Evolutionary conservation across 306 rosid species (phyloP).

Genomic region (Adenanthera pavonina): DNA sequence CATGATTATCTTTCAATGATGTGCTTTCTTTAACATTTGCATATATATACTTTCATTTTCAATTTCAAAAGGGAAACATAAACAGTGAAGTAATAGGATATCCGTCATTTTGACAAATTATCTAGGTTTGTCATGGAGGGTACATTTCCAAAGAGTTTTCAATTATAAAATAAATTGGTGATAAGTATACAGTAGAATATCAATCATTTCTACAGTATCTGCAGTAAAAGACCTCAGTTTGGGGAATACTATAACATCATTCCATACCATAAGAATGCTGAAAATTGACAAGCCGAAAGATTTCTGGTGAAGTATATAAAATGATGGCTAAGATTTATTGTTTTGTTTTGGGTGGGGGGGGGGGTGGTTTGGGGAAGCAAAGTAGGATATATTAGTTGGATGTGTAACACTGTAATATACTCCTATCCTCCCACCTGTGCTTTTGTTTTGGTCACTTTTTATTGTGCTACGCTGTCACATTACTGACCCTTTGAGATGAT

Average conservation of each 20-base stretch:
- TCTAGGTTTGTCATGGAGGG: not conserved
- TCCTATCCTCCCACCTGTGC: not conserved
- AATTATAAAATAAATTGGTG: not conserved
- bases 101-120: not conserved
- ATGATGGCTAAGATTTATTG: not conserved
- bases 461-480: not conserved
- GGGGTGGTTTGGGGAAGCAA: no score
- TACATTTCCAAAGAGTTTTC: not conserved
- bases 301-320: not conserved
- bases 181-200: not conserved
- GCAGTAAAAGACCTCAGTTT: not conserved
- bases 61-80: not conserved
- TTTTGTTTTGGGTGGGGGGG: no score
- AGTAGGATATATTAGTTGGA: slow-evolving; percentile 2
- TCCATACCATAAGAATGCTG: not conserved
- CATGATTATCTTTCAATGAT: not conserved
- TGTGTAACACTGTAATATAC: not conserved
- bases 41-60: not conserved
- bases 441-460: not conserved
- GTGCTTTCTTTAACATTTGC: not conserved
- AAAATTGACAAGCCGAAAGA: not conserved
- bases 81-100: not conserved
- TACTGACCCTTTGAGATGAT: not conserved
- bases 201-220: not conserved
- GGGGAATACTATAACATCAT: not conserved